Conservation (phyloP, 495 filamentous ascomycete genomes). For the Penicillium ucsense region DNA sequence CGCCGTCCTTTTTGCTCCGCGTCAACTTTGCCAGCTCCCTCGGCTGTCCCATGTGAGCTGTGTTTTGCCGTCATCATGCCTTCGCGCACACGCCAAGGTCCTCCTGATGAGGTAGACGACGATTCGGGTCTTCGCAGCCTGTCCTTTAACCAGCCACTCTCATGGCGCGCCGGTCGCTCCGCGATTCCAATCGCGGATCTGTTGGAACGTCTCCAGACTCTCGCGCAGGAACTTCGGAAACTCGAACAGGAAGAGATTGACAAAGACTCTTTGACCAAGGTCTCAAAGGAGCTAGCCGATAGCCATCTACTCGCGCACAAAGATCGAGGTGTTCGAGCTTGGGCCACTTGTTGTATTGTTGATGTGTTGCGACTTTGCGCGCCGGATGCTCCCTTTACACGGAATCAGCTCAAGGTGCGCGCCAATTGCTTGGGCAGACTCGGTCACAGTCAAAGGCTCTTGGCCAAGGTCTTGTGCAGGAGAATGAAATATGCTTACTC, state of each 20-base stretch:
- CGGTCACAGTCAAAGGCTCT: too few relatives aligned
- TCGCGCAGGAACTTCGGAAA: slow-evolving; percentile 74
- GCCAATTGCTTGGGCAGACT: neutral
- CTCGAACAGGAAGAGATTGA: slow-evolving; percentile 84
- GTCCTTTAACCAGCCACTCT: slow-evolving; percentile 73
- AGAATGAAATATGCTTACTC: too few relatives aligned
- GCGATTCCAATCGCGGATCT: slow-evolving; percentile 77
- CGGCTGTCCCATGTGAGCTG: slow-evolving; percentile 14
- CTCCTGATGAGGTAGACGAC: slow-evolving; percentile 30
- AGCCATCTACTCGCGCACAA: slow-evolving; percentile 79
- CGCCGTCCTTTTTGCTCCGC: slow-evolving; percentile 12
- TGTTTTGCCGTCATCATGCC: slow-evolving; percentile 30
- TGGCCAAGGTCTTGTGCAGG: too few relatives aligned
- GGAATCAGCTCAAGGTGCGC: slow-evolving; percentile 76
- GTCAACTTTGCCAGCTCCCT: slow-evolving; percentile 11
- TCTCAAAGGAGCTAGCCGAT: slow-evolving; percentile 81
- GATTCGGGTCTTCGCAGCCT: slow-evolving; percentile 29
- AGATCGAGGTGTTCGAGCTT: slow-evolving; percentile 86
- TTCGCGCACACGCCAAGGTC: slow-evolving; percentile 39
- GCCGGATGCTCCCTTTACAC: slow-evolving; percentile 90
- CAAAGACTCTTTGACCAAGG: slow-evolving; percentile 65
- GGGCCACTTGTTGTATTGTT: slow-evolving; percentile 78
- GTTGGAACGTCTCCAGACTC: slow-evolving; percentile 64
- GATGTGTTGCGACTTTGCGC: slow-evolving; percentile 92
- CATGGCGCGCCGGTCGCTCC: slow-evolving; percentile 82